These are phyloP conservation scores for Auriscalpium microsporum DNA, from an alignment of 768 basidiomycete genomes.

Conservation along the genomic window DNA sequence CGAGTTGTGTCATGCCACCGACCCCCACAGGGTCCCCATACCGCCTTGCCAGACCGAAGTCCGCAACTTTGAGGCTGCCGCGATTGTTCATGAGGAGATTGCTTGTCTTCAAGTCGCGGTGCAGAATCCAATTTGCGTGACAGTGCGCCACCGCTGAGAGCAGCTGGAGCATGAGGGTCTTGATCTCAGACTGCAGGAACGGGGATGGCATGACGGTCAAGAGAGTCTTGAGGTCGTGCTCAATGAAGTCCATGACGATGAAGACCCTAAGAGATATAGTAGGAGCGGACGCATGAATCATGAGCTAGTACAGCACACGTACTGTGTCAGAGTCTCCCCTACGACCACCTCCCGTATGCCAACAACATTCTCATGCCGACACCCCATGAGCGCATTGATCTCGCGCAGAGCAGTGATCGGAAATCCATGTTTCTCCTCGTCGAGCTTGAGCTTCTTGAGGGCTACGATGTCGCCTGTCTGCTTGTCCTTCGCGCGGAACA, in stretches of 20 bases:
- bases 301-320: constrained; percentile 34
- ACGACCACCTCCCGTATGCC: constrained; percentile 97
- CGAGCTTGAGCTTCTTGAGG: constrained; percentile 94
- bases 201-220: constrained; percentile 92
- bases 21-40: constrained; percentile 96
- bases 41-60: constrained; percentile 92
- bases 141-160: constrained; percentile 90
- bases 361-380: constrained; percentile 93
- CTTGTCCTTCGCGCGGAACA: constrained; percentile 93
- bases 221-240: constrained; percentile 96
- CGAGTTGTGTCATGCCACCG: constrained; percentile 95
- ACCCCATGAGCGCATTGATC: constrained; percentile 92
- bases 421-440: constrained; percentile 98
- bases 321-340: constrained; percentile 98
- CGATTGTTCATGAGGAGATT: constrained; percentile 99
- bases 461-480: constrained; percentile 94
- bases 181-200: constrained; percentile 96
- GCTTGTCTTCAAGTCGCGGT: constrained; percentile 95
- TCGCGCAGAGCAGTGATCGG: constrained; percentile 95
- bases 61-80: constrained; percentile 96
- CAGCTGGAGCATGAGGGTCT: constrained; percentile 90
- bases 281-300: background rate
- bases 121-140: constrained; percentile 95
- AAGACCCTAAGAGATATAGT: constrained; percentile 67
- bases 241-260: constrained; percentile 99